Conservation (phyloP, 257 asterid genomes). For the Solanum sparsipilum region DNA sequence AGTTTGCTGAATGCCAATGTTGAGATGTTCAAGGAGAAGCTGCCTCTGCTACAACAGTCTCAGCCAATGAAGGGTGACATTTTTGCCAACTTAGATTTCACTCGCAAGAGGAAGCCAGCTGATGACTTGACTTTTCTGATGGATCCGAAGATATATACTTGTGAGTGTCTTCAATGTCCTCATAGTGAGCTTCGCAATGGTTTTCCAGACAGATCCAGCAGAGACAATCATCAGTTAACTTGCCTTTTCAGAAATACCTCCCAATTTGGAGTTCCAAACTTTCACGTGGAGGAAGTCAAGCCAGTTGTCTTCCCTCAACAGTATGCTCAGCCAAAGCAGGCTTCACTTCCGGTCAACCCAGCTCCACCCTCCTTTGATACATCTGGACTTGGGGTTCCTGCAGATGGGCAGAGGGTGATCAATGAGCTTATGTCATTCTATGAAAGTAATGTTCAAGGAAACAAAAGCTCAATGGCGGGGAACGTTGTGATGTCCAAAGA, state of each 20-base stretch:
- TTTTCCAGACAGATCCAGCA: constrained; percentile 1
- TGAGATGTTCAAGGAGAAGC: constrained; percentile 17
- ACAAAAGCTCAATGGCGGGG: constrained; percentile 5
- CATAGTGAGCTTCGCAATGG: constrained; percentile 1
- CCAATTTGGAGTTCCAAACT: neutral
- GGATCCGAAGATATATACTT: constrained; percentile 22
- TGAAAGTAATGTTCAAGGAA: constrained; percentile 17
- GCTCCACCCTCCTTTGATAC: constrained; percentile 9
- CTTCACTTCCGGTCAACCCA: neutral
- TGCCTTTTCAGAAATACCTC: neutral
- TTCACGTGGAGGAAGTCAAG: neutral
- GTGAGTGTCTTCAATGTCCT: constrained; percentile 6
- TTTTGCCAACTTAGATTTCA: constrained; percentile 25
- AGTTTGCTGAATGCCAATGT: constrained; percentile 23
- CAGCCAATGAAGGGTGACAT: constrained; percentile 20
- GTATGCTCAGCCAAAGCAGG: constrained; percentile 24
- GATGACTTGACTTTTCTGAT: constrained; percentile 17
- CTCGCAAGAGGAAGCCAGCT: constrained; percentile 31
- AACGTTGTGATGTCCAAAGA: neutral
- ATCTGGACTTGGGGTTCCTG: constrained; percentile 33
- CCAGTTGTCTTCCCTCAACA: constrained; percentile 27
- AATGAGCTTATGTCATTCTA: constrained; percentile 35
- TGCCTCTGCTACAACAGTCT: constrained; percentile 14
- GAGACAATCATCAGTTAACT: constrained; percentile 10
- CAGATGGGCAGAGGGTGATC: constrained; percentile 41